Conservation (phyloP, 495 filamentous ascomycete genomes). For the Daldinia childiae region DNA sequence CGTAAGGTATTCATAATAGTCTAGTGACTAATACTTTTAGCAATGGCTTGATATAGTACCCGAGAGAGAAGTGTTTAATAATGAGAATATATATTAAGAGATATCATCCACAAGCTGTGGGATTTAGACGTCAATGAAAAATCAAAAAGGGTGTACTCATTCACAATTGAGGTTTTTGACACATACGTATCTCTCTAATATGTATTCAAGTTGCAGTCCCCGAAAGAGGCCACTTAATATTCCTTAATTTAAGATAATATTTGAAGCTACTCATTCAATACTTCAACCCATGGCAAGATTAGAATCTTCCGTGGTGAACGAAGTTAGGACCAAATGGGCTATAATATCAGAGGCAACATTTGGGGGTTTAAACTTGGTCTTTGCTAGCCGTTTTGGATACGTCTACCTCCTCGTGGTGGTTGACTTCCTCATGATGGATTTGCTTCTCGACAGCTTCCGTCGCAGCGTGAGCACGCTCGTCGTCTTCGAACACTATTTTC, state of each 20-base stretch:
- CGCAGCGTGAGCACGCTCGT: conserved; percentile 56
- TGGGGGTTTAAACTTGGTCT: conserved; percentile 25
- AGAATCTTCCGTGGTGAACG: too few relatives aligned
- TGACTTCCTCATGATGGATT: conserved; percentile 43
- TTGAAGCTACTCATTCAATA: neutral
- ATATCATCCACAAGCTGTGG: too few relatives aligned
- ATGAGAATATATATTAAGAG: too few relatives aligned
- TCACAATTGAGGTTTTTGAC: too few relatives aligned
- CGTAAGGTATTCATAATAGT: too few relatives aligned
- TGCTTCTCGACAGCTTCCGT: conserved; percentile 60
- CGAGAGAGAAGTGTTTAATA: too few relatives aligned
- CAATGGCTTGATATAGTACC: too few relatives aligned
- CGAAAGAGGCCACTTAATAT: neutral
- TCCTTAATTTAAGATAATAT: neutral
- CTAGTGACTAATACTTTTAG: too few relatives aligned
- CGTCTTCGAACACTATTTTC: conserved; percentile 64
- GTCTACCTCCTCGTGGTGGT: conserved; percentile 23
- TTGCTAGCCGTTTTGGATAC: conserved; percentile 35
- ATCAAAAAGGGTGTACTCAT: too few relatives aligned
- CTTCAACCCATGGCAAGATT: neutral
- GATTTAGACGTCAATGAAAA: too few relatives aligned
- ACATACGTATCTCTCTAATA: neutral
- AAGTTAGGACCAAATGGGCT: neutral
- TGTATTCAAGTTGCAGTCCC: neutral
- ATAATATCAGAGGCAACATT: neutral